Evolutionary conservation across 495 filamentous ascomycete species (phyloP), one percentile per base, ranked within the genome.

Genomic region (Annulohypoxylon stygium): DNA sequence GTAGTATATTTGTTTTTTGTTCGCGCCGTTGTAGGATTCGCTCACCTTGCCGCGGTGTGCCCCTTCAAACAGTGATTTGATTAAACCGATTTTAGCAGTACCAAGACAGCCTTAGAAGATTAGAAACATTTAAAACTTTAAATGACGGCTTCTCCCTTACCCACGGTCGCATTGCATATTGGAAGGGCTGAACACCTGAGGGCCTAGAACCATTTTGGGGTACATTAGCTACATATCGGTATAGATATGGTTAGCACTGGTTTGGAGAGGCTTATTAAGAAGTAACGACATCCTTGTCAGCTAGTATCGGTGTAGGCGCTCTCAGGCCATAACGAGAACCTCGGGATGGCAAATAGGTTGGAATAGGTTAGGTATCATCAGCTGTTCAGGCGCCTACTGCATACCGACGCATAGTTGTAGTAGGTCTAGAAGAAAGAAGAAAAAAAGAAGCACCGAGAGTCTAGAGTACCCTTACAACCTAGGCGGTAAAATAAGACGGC

Each of bases 101-200:
- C 51, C 26, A 64, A 67, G 34, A 45, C 58, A 51, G 41, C n/a
- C 57, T 57, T 26, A 30, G 30, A 30, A 30, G 30, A 30, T 30
- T 30, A 30, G 30, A 30, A 30, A 30, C 30, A 30, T 30, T 30
- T 3, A 30, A 68, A 67, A 75, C 65, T 72, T 69, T 71, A 68
- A 71, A 71, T 64, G 53, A 68, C 64, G 69, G 68, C 54, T 41
- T 37, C 54, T 43, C 60, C 73, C 61, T 64, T 70, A 63, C 68
- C 61, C 54, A 73, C 36, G 69, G 73, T 75, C 72, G 60, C 72
- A 75, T 75, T 68, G 72, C 72, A 75, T 75, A 54, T 68, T 68
- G 53, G 18, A 71, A 75, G 67, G 72, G 72, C 72, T 75, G 72
- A 75, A 26, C 10, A 33, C 50, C 50, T 54, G 25, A 33, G 25